Percentiles rank a stretch among this genome's conserved stretches.
These are phyloP conservation scores for Akanthomyces uredinophilus DNA, from an alignment of 2,329 filamentous ascomycete species.

Conservation along the genomic window DNA sequence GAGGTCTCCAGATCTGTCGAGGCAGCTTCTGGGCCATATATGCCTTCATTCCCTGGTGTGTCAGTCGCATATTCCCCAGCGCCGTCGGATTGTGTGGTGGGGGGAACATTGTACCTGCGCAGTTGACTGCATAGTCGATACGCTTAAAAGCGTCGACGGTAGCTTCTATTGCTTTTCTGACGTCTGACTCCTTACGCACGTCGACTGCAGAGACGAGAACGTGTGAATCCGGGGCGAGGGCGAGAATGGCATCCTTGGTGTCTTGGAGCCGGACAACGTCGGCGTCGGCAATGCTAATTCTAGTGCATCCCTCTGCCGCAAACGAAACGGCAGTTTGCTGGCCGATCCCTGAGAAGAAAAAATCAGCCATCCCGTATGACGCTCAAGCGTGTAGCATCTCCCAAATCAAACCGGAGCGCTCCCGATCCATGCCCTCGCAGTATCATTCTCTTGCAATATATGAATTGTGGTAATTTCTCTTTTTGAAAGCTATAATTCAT, in stretches of 20 bases:
- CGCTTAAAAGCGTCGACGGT: slow-evolving; percentile 32
- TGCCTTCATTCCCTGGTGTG: slow-evolving; percentile 21
- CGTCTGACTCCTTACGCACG: slow-evolving; percentile 29
- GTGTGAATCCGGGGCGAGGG: slow-evolving; percentile 23
- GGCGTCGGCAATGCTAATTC: slow-evolving; percentile 37
- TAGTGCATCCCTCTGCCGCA: slow-evolving; percentile 37
- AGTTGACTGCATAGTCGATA: slow-evolving; percentile 43
- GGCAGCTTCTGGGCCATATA: slow-evolving; percentile 32
- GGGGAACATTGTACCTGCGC: slow-evolving; percentile 28
- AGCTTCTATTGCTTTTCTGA: slow-evolving; percentile 29
- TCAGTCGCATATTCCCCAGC: not conserved
- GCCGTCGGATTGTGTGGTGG: not conserved
- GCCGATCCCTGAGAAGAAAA: slow-evolving; percentile 34
- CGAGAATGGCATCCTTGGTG: slow-evolving; percentile 27
- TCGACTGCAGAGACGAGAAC: slow-evolving; percentile 29
- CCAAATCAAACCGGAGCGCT: not conserved
- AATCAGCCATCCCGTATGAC: not conserved
- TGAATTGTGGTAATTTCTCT: not conserved
- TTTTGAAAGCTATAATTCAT: no score
- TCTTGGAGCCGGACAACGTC: slow-evolving; percentile 28
- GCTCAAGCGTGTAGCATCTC: not conserved
- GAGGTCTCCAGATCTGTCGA: slow-evolving; percentile 30
- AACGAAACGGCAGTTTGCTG: slow-evolving; percentile 39
- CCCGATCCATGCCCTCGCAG: no score
- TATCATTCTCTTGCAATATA: no score